Evolutionary conservation across 352 stramenopile species (phyloP), one percentile per base, ranked within the genome.

Genomic region (Phytophthora pseudosyringae): DNA sequence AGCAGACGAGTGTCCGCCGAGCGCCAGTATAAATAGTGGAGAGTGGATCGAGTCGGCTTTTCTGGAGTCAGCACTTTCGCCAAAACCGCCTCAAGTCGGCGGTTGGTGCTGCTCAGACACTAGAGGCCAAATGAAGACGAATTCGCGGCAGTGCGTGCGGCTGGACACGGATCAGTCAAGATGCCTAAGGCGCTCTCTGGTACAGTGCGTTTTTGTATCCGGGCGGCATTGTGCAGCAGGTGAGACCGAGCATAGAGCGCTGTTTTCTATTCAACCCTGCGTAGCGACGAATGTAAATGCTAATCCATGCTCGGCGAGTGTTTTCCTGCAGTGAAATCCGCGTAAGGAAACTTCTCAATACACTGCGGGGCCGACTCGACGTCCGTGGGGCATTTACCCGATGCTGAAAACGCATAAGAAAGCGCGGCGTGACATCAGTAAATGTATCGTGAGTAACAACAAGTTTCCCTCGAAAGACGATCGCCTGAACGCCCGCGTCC

Each of bases 371-470:
- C n/a, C n/a, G 21, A 21, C 21, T 21, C n/a, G 41, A 38, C 31
- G 41, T 29, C 41, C 26, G 39, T 28, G 21, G n/a, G 28, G 7
- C n/a, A 26, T 25, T 45, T 26, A 21, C 21, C 21, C 11, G 5
- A 18, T 29, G 39, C 40, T 49, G 44, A 55, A 41, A 32, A 18
- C 45, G 36, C 56, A 52, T 49, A 51, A 56, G 51, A 62, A 36
- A 38, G 10, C 21, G 21, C 21, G 21, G 21, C 21, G 21, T 32
- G 16, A 15, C 13, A 54, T 31, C 31, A 61, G 41, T 18, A 64
- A 69, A 69, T 55, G 45, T 65, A 46, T 21, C 38, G 53, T 69
- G 47, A 38, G 61, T 64, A 65, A 64, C 18, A 38, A 13, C 31
- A 9, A 35, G 21, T 21, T 21, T 21, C 31, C 4, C 25, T 38